Evolutionary conservation across 2,329 filamentous ascomycete genomes (phyloP).

Genomic region (Hypoxylon rubiginosum): DNA sequence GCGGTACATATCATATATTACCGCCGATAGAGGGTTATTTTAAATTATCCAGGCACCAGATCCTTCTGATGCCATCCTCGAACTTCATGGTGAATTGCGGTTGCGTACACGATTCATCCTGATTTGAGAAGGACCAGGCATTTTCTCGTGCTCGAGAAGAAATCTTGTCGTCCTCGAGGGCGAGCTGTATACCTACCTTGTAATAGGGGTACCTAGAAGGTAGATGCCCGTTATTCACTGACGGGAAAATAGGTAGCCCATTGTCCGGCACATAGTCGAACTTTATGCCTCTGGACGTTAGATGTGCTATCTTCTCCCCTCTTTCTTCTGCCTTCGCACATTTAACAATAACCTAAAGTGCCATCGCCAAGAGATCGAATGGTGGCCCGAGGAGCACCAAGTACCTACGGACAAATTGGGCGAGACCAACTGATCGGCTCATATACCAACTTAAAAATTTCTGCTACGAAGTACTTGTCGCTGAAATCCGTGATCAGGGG

Average conservation of each 20-base stretch:
- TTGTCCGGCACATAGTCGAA: slow-evolving; percentile 12
- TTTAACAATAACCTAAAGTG: slow-evolving; percentile 44
- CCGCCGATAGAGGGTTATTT: slow-evolving; percentile 25
- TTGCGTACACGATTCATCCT: neutral
- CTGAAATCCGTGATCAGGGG: slow-evolving; percentile 10
- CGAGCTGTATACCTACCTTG: neutral
- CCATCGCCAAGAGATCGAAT: slow-evolving; percentile 44
- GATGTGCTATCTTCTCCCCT: neutral
- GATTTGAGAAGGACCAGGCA: too few species aligned
- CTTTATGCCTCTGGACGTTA: slow-evolving; percentile 1
- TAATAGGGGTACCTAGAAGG: too few species aligned
- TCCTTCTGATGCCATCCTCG: slow-evolving; percentile 34
- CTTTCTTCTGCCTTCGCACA: slow-evolving; percentile 30
- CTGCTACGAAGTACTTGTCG: slow-evolving; percentile 18
- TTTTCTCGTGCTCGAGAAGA: neutral
- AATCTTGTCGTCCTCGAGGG: neutral
- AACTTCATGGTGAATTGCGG: slow-evolving; percentile 29
- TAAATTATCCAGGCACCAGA: slow-evolving; percentile 25
- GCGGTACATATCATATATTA: slow-evolving; percentile 40
- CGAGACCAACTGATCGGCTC: slow-evolving; percentile 40
- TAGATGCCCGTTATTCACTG: neutral
- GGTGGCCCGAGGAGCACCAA: slow-evolving; percentile 33
- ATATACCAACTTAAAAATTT: slow-evolving; percentile 28
- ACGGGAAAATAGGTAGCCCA: neutral
- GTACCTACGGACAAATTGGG: slow-evolving; percentile 28